phyloP scores from a whole-genome alignment of 1,284 basidiomycete species.

The Stereum hirsutum region DNA sequence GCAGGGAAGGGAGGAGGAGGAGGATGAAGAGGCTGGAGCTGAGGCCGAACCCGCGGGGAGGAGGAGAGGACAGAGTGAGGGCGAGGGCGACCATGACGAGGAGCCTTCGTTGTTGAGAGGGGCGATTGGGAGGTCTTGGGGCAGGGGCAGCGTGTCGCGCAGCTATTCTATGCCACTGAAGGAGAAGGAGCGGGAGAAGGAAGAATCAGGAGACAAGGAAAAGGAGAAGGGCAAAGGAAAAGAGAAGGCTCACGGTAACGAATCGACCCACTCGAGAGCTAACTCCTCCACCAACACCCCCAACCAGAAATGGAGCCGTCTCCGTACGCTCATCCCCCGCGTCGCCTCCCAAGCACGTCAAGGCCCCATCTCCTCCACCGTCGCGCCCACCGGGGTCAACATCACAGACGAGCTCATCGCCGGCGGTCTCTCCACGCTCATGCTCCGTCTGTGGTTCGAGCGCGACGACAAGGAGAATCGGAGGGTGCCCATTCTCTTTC shows the following conservation, averaged over 20 bases:
- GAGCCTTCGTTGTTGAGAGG: not conserved
- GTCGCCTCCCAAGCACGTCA: conserved; percentile 22
- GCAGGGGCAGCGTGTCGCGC: not conserved
- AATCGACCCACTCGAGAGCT: too few relatives aligned
- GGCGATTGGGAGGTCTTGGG: too few relatives aligned
- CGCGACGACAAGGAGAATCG: conserved; percentile 82
- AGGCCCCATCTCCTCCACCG: conserved; percentile 32
- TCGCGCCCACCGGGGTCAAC: conserved; percentile 50
- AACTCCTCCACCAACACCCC: too few relatives aligned
- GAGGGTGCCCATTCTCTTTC: conserved; percentile 82
- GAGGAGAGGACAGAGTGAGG: not conserved
- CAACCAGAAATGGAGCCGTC: conserved; percentile 43
- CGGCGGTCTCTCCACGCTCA: conserved; percentile 74
- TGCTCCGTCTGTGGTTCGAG: conserved; percentile 87
- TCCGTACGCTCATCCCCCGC: conserved; percentile 58
- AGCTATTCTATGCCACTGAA: not conserved
- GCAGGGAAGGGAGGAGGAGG: not conserved
- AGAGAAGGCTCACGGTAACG: conserved; percentile 7
- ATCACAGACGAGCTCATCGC: conserved; percentile 82
- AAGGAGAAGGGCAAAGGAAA: conserved; percentile 5
- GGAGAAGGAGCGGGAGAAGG: too few relatives aligned
- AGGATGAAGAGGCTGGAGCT: conserved; percentile 3
- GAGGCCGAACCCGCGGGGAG: not conserved
- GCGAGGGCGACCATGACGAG: not conserved
- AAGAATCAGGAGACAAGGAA: conserved; percentile 6